Base-by-base conservation (phyloP, 2,329 filamentous ascomycete genomes). In the Monosporascus sp. region DNA sequence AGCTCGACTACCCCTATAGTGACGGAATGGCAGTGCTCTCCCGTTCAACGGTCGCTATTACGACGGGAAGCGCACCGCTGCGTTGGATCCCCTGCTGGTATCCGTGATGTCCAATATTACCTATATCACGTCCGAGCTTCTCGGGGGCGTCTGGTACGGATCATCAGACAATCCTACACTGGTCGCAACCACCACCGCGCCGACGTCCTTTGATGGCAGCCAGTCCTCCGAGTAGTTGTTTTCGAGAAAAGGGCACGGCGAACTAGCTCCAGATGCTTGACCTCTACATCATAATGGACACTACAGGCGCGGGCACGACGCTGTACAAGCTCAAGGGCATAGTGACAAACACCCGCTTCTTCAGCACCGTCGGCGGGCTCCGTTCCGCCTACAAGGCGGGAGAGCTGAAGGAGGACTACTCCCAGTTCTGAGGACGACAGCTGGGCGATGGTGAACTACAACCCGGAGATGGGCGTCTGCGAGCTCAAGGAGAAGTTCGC, bases 201-300 rank as follows among this genome's bases (percentile, higher is more conserved):
- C 68, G 3, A 57, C 63, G 18, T 73, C 70, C 5, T 70, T 68
- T n/a, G 70, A 77, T 50, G 73, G 73, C 4, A 70, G 57, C 1
- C 64, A 69, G 35, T 66, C 72, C 9, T 71, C 53, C 63, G 69
- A 3, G 71, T 70, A 53, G 66, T 72, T 49, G 71, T 75, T 60
- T 76, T 76, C 59, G 65, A 71, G 38, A 67, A 72, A 43, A 72
- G 11, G 70, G 74, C 0, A 51, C 65, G 2, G 69, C 72, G 0
- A 60, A 62, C 1, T 75, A 74, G 54, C 63, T 77, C 51, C 69
- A 68, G 9, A 75, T 75, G 0, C 56, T 77, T 3, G 75, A 76
- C 58, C 72, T 79, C 49, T 78, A 71, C 56, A 64, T 75, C 6
- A 57, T 75, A 20, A 60, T 76, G 11, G 72, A 78, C 53, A 66